A percentile compares a stretch with the other conserved stretches of the same genome.
phyloP scores from a whole-genome alignment of 139 green algal species.

The Penium margaritaceum region DNA sequence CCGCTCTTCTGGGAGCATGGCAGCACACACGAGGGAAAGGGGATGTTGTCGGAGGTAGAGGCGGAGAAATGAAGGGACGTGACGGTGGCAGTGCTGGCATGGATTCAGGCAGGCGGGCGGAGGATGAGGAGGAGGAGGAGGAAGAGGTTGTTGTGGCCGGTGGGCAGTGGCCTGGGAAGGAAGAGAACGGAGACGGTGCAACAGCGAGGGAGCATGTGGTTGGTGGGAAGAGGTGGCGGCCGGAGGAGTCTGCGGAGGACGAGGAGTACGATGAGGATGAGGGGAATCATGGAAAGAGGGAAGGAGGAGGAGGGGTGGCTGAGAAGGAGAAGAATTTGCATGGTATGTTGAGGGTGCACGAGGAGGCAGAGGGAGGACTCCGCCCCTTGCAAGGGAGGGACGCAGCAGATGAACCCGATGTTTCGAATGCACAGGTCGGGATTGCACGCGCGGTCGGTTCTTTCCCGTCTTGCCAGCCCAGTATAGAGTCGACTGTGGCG shows the following conservation, averaged over 20 bases:
- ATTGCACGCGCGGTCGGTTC: too few relatives aligned
- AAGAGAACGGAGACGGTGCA: neutral
- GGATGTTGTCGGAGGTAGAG: neutral
- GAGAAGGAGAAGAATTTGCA: too few relatives aligned
- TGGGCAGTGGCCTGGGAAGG: neutral
- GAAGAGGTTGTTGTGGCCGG: conserved; percentile 2
- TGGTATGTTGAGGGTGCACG: neutral
- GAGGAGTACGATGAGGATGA: conserved; percentile 4
- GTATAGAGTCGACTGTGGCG: too few relatives aligned
- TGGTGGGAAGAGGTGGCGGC: neutral
- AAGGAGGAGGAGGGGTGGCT: too few relatives aligned
- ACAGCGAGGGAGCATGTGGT: neutral
- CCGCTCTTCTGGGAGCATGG: neutral
- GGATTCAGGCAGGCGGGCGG: conserved; percentile 21
- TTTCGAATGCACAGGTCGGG: too few relatives aligned
- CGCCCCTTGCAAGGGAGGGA: too few relatives aligned
- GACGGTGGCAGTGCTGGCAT: too few relatives aligned
- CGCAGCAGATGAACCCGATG: too few relatives aligned
- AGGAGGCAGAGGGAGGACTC: neutral
- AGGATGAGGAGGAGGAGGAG: conserved; percentile 19
- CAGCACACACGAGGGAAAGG: neutral
- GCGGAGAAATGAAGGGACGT: conserved; percentile 16
- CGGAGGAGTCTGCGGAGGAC: neutral
- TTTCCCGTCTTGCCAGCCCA: too few relatives aligned
- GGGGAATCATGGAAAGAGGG: neutral